A percentile compares a stretch with the other conserved stretches of the same genome.
Evolutionary conservation across 2,329 filamentous ascomycete genomes (phyloP).

Genomic region (Phaeophleospora eucalypticola): DNA sequence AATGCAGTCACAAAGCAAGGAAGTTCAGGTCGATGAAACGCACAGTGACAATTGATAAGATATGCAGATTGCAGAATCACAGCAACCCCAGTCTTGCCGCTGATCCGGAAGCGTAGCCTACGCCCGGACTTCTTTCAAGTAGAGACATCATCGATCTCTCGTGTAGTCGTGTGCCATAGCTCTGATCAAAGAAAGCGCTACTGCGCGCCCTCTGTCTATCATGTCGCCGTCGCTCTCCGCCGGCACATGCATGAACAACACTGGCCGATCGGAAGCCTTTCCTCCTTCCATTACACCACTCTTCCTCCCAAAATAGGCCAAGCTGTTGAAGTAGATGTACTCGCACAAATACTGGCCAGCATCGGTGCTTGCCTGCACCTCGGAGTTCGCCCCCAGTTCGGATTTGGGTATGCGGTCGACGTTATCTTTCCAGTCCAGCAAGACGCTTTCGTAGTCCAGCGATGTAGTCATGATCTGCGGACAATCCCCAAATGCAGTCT

Average conservation of each 20-base stretch:
- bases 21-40: no score
- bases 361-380: conserved; percentile 37
- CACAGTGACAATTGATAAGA: no score
- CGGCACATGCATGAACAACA: conserved; percentile 43
- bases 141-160: no score
- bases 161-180: conserved; percentile 34
- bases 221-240: conserved; percentile 32
- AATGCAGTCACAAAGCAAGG: no score
- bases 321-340: conserved; percentile 41
- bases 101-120: no score
- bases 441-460: conserved; percentile 29
- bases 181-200: conserved; percentile 31
- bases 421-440: conserved; percentile 28
- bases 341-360: conserved; percentile 44
- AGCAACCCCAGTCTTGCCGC: no score
- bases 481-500: conserved; percentile 27
- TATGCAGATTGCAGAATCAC: no score
- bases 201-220: conserved; percentile 30
- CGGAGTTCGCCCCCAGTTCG: conserved; percentile 25
- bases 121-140: no score
- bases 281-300: conserved; percentile 20
- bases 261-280: conserved; percentile 26
- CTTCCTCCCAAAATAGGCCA: conserved; percentile 33
- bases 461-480: conserved; percentile 28
- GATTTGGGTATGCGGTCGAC: conserved; percentile 25